These are phyloP conservation scores for Suhomyces sp. DNA, from an alignment of 805 yeast genomes.

Conservation along the genomic window DNA sequence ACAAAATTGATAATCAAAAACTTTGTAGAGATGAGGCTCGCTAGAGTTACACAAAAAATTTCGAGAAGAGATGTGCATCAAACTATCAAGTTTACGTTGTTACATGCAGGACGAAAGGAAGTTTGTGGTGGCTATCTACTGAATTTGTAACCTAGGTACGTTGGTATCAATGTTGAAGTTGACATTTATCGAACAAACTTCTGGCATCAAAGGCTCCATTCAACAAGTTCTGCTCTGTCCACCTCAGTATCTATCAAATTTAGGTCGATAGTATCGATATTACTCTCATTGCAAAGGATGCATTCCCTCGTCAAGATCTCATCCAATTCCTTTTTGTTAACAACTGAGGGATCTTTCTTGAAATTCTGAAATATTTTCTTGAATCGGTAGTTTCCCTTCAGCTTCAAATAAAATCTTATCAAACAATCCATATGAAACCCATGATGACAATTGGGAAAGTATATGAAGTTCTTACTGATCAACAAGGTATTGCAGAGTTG, in stretches of 20 bases:
- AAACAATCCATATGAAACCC: conserved; percentile 87
- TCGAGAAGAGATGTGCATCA: too few species aligned
- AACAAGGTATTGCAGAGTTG: conserved; percentile 66
- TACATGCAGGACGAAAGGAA: too few species aligned
- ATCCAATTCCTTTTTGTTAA: conserved; percentile 54
- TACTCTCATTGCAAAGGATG: conserved; percentile 71
- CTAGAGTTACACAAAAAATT: conserved; percentile 1
- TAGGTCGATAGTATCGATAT: conserved; percentile 67
- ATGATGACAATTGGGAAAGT: conserved; percentile 84
- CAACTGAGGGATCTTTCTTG: conserved; percentile 42
- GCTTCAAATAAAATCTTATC: conserved; percentile 55
- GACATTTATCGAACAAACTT: too few species aligned
- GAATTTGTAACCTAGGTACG: too few species aligned
- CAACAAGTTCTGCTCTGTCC: conserved; percentile 39
- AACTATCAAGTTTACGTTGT: too few species aligned
- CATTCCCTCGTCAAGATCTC: conserved; percentile 62
- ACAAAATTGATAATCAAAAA: too few species aligned
- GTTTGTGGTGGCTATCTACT: too few species aligned
- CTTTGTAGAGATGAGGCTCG: conserved; percentile 6
- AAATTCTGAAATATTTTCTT: conserved; percentile 61
- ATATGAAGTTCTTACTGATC: conserved; percentile 68
- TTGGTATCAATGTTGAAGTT: too few species aligned
- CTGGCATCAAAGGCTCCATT: conserved; percentile 50
- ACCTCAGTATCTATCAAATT: conserved; percentile 44
- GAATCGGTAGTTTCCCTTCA: conserved; percentile 63